Base-by-base conservation (phyloP, 768 basidiomycete species). In the Leccinum barrowsii region DNA sequence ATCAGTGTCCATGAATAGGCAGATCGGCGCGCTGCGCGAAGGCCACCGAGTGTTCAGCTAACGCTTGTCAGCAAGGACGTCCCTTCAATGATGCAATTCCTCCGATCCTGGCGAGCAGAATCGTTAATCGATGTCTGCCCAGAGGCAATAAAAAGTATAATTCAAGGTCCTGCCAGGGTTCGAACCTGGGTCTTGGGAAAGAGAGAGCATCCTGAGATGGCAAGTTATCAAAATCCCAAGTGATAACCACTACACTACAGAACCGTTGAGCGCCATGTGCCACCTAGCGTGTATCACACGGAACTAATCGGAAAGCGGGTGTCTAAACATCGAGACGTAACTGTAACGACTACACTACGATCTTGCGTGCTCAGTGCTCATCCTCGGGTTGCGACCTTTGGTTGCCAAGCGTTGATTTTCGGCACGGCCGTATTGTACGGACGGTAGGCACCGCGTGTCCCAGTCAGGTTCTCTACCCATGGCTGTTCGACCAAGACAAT, bases 391-490 rank as follows among this genome's bases (percentile, higher is more conserved):
- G 75, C 65, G 34, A 85, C 79, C 70, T 85, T 89, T 21, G 94
- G 91, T 61, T 91, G 80, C 95, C 95, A 98, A 5, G 86, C 82
- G 30, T 80, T 78, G 62, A 92, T 78, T 77, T 97, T 97, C 17
- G 92, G 89, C 50, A 79, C 82, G 32, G 78, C 86, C 2, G 96
- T 98, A 68, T 92, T 92, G 75, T 98, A 98, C 0, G 91, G 74
- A 65, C 84, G 88, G 79, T 87, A 98, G 11, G 92, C 92, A 52
- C 92, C 96, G 48, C 93, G 80, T 7, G 95, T 97, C 12, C 94
- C 96, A 5, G 95, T 98, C 71, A 98, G 68, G 73, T 91, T 96
- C 78, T 97, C 94, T 1, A 82, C 68, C 81, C 86, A 92, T 0
- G 87, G 86, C 95, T 95, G 22, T 59, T 57, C 21, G 30, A 50